Evolutionary conservation across 1,284 basidiomycete genomes (phyloP), one percentile per base, ranked within the genome.

Genomic region (Naganishia liquefaciens): DNA sequence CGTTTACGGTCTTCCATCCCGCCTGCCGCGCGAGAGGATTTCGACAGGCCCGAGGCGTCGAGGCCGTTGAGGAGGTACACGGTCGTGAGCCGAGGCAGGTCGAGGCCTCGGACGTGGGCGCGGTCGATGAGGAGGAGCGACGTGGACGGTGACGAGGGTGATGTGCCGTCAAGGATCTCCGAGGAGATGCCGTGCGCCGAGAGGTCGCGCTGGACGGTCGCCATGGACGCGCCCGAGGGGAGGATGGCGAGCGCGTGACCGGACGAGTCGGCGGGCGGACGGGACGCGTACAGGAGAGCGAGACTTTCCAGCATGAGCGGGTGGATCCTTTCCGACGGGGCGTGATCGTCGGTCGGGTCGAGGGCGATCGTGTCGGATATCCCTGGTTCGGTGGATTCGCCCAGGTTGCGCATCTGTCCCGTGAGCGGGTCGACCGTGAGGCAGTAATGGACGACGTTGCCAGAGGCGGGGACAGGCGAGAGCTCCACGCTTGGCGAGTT

Each of bases 31-130:
- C 54, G 46, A 33, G 40, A 55, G 17, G 53, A n/a, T 47, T 63
- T 63, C 10, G 42, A 47, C 19, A 58, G 28, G 30, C 28, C n/a
- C 39, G 43, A 39, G 6, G 63, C 54, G n/a, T 62, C 62, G 10
- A 67, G 54, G 28, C 65, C 65, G 39, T 62, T 62, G 19, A 67
- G 62, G 0, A 67, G 44, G 54, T 63, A 67, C 3, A 67, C 65
- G 7, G 61, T 63, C 11, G 17, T 21, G 27, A 67, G 25, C 13
- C 42, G 10, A 5, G 61, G 61, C 5, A 67, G 25, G 44, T 67
- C 61, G 2, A 67, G 47, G 21, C 65, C 65, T 15, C 65, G 21
- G 3, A 63, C 46, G 23, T 67, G 65, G 2, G 40, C 50, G 5
- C 65, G 61, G n/a, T 61, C 30, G 11, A 67, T 30, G 25, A 67